phyloP scores from a whole-genome alignment of 2,329 filamentous ascomycete species.

The Magnaporthiopsis rhizophila region DNA sequence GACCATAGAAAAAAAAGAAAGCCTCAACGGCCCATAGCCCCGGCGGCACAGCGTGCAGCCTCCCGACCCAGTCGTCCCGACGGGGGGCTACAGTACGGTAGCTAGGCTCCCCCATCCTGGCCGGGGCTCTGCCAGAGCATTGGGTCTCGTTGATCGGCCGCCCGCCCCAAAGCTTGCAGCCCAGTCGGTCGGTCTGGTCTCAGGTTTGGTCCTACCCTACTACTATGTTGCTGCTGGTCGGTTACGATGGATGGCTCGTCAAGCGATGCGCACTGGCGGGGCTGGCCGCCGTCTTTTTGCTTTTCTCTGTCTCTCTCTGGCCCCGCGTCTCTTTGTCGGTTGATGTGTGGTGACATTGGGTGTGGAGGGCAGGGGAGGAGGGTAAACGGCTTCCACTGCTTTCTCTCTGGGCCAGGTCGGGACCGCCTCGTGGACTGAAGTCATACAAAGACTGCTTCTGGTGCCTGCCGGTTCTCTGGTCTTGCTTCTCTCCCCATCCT shows the following conservation, averaged over 20 bases:
- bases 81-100: neutral
- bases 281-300: neutral
- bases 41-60: neutral
- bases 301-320: no score
- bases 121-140: neutral
- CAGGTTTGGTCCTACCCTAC: neutral
- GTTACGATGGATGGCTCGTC: neutral
- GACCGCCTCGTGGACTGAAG: neutral
- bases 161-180: constrained; percentile 1
- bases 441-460: neutral
- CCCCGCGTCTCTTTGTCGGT: neutral
- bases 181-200: neutral
- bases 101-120: neutral
- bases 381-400: neutral
- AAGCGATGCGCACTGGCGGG: neutral
- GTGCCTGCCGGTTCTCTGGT: neutral
- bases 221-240: neutral
- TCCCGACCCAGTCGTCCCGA: neutral
- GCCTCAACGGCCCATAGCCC: neutral
- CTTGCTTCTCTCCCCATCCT: neutral
- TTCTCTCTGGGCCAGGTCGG: neutral
- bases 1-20: neutral
- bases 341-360: neutral
- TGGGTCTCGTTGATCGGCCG: constrained; percentile 4
- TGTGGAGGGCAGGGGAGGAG: neutral